Conservation (phyloP, 495 filamentous ascomycete genomes). For the Hyaloscypha bicolor region DNA sequence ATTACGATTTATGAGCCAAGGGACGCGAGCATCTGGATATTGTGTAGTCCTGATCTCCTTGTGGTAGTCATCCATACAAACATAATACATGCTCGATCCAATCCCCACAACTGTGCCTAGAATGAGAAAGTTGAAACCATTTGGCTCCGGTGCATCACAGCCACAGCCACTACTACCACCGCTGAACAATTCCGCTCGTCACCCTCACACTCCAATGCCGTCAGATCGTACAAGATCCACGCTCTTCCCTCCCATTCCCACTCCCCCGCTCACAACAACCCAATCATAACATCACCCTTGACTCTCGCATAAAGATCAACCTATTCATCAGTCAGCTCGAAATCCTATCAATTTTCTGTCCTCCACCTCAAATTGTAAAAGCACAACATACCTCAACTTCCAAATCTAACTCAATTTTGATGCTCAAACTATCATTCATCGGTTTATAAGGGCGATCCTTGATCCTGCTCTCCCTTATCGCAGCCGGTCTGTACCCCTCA, state of each 20-base stretch:
- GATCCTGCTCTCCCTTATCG: neutral
- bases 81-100: too few species aligned
- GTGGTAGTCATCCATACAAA: too few species aligned
- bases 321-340: neutral
- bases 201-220: neutral
- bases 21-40: too few species aligned
- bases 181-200: too few species aligned
- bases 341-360: too few species aligned
- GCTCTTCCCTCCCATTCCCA: neutral
- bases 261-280: conserved; percentile 17
- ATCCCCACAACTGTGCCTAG: too few species aligned
- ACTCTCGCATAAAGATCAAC: conserved; percentile 18
- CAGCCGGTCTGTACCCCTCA: neutral
- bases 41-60: too few species aligned
- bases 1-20: too few species aligned
- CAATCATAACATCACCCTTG: conserved; percentile 20
- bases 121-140: too few species aligned
- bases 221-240: neutral
- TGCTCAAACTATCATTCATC: conserved; percentile 7
- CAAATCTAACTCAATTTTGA: conserved; percentile 3
- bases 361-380: neutral
- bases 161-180: too few species aligned
- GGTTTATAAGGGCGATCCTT: conserved; percentile 5
- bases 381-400: conserved; percentile 4
- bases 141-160: too few species aligned